These are phyloP conservation scores for Musa itinerans DNA, from an alignment of 176 grass and related monocot species.

Conservation along the genomic window DNA sequence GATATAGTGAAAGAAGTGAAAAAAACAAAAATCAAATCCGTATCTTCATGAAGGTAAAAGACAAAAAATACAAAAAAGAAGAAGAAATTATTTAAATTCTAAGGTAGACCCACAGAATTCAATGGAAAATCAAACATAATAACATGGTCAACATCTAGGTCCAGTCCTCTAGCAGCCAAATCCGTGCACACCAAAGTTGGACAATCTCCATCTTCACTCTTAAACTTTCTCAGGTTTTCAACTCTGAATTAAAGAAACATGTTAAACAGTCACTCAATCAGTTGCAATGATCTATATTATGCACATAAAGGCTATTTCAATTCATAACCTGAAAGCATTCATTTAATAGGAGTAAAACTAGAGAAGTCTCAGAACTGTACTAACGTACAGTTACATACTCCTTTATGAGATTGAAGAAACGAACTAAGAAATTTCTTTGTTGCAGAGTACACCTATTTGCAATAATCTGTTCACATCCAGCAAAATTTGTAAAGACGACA, in stretches of 20 bases:
- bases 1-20: constrained; percentile 9
- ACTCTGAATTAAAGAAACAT: constrained; percentile 45
- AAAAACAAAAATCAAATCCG: neutral
- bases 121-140: constrained; percentile 97
- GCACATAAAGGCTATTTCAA: neutral
- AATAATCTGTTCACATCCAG: neutral
- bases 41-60: constrained; percentile 4
- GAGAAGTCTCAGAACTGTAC: too few relatives aligned
- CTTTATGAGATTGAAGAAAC: too few relatives aligned
- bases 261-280: neutral
- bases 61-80: constrained; percentile 14
- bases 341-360: too few relatives aligned
- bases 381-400: too few relatives aligned
- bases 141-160: constrained; percentile 94
- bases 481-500: neutral
- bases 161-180: constrained; percentile 89
- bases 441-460: neutral
- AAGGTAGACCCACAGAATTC: constrained; percentile 58
- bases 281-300: neutral
- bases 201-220: constrained; percentile 93
- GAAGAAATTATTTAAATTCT: neutral
- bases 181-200: constrained; percentile 93
- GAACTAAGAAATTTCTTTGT: too few relatives aligned
- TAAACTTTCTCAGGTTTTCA: constrained; percentile 92
- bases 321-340: too few relatives aligned